These are phyloP conservation scores for Phenoliferia sp. DNA, from an alignment of 1,284 basidiomycete species.

Conservation along the genomic window DNA sequence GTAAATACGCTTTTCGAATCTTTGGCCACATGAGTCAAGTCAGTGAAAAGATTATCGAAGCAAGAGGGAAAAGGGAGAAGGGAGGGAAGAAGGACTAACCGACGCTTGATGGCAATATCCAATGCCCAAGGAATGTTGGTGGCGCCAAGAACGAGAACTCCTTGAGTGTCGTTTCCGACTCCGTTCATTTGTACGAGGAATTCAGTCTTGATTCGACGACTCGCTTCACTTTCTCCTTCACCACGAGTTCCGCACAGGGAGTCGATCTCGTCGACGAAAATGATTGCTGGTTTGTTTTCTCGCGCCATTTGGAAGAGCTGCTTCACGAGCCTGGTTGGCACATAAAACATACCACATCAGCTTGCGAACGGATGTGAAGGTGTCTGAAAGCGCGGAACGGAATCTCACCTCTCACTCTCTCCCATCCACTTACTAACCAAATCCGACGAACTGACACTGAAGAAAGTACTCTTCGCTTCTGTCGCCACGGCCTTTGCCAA, in stretches of 20 bases:
- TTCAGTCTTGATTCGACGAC: conserved; percentile 95
- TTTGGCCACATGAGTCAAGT: background rate
- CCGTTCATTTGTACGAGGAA: conserved; percentile 95
- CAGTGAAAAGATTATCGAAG: background rate
- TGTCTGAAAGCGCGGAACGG: background rate
- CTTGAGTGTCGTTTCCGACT: conserved; percentile 94
- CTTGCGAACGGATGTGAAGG: background rate
- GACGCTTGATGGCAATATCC: conserved; percentile 95
- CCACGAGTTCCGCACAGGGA: conserved; percentile 91
- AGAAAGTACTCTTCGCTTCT: conserved; percentile 98
- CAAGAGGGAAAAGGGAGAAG: too few relatives aligned
- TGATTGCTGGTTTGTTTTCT: conserved; percentile 94
- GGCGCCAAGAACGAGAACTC: conserved; percentile 95
- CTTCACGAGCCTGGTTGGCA: conserved; percentile 90
- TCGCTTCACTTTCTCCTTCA: conserved; percentile 94
- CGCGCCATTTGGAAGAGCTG: conserved; percentile 95
- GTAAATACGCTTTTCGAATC: conserved; percentile 86
- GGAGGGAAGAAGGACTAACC: conserved; percentile 48
- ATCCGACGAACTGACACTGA: conserved; percentile 90
- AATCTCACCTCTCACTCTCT: conserved; percentile 80
- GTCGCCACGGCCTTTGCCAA: conserved; percentile 98
- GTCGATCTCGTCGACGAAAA: conserved; percentile 98
- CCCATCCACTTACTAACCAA: conserved; percentile 99
- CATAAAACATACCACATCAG: background rate
- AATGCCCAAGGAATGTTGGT: conserved; percentile 98